phyloP scores from a whole-genome alignment of 179 eudicot genomes.

The Vitellaria paradoxa region DNA sequence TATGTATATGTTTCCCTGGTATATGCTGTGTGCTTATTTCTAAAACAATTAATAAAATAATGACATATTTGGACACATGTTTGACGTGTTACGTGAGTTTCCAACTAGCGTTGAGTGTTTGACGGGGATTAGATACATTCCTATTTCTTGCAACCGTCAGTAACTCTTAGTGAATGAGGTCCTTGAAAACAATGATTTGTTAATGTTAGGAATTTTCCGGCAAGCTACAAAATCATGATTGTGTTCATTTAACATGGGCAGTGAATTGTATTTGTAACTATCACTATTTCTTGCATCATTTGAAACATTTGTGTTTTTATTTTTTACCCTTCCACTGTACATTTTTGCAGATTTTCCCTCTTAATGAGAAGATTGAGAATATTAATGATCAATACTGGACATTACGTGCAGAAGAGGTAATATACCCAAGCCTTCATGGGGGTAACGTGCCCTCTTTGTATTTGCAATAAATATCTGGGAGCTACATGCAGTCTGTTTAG shows the following conservation, averaged over 20 bases:
- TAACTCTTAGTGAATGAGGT: neutral
- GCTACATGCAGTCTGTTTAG: neutral
- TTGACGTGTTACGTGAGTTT: no score
- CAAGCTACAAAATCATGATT: neutral
- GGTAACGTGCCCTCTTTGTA: neutral
- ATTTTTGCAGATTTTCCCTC: constrained; percentile 74
- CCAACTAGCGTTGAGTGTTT: no score
- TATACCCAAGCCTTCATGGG: neutral
- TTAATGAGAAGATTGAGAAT: constrained; percentile 89
- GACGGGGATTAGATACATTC: no score
- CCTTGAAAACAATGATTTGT: neutral
- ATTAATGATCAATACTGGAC: constrained; percentile 99
- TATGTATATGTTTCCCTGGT: no score
- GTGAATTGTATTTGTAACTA: neutral
- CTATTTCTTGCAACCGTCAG: no score
- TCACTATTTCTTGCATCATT: neutral
- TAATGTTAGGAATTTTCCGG: neutral
- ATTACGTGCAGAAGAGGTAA: constrained; percentile 94
- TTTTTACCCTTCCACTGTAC: neutral
- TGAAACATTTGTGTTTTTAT: neutral
- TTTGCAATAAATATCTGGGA: neutral
- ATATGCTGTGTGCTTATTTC: no score
- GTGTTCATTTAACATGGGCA: neutral
- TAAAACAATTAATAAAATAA: no score
- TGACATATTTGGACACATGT: no score